Percentiles rank a stretch among this genome's conserved stretches.
phyloP scores from a whole-genome alignment of 345 rosid species.

The Raphanus raphanistrum region DNA sequence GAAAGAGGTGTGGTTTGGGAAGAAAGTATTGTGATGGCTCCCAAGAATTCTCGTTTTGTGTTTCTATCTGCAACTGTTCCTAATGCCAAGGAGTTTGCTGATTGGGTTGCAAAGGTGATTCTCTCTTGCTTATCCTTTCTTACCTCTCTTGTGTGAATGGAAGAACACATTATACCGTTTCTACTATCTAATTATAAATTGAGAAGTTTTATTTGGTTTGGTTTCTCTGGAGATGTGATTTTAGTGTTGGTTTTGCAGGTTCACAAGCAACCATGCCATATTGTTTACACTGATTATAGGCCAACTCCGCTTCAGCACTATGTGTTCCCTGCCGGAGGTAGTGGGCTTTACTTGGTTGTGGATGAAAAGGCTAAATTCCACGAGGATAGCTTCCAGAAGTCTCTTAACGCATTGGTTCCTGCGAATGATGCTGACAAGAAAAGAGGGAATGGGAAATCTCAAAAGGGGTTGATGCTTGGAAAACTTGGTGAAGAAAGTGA shows the following conservation, averaged over 20 bases:
- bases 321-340: constrained; percentile 91
- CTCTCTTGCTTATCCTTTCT: neutral
- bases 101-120: constrained; percentile 97
- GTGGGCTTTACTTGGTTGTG: constrained; percentile 87
- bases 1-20: constrained; percentile 99
- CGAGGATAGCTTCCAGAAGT: constrained; percentile 93
- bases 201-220: neutral
- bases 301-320: constrained; percentile 99
- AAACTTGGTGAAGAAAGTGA: constrained; percentile 96
- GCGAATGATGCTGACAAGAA: constrained; percentile 67
- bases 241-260: constrained; percentile 53
- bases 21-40: constrained; percentile 99
- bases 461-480: constrained; percentile 63
- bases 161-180: neutral
- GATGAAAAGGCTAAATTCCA: constrained; percentile 92
- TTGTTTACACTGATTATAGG: constrained; percentile 97
- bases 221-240: constrained; percentile 14
- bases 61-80: constrained; percentile 98
- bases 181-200: neutral
- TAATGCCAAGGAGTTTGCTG: constrained; percentile 98
- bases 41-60: constrained; percentile 85
- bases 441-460: constrained; percentile 72
- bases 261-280: constrained; percentile 94
- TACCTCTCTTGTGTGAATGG: neutral
- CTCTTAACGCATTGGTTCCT: constrained; percentile 85